Conservation (phyloP, 148 eudicot genomes). For the Linanthus parryae region DNA sequence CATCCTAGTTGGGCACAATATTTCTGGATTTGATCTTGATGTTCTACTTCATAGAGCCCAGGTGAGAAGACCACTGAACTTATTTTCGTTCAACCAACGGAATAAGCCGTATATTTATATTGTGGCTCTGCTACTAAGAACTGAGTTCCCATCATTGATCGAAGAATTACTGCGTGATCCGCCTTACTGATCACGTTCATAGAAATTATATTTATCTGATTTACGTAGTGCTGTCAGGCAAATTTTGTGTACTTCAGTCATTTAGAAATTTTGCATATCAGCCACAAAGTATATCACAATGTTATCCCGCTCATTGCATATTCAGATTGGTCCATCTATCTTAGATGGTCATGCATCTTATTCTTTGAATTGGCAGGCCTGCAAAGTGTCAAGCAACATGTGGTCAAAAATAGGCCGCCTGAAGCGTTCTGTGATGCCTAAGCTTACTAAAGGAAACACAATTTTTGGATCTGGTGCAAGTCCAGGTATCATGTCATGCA, state of each 20-base stretch:
- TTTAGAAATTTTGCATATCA: no score
- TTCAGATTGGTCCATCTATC: slow-evolving; percentile 5
- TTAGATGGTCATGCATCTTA: not conserved
- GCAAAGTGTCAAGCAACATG: slow-evolving; percentile 63
- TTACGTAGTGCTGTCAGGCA: not conserved
- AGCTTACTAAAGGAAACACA: slow-evolving; percentile 58
- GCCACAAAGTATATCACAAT: no score
- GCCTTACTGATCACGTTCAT: no score
- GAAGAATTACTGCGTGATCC: no score
- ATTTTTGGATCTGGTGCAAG: slow-evolving; percentile 95
- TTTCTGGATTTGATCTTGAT: slow-evolving; percentile 97
- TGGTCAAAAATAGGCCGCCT: slow-evolving; percentile 99
- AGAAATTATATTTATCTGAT: no score
- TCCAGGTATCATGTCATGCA: slow-evolving; percentile 86
- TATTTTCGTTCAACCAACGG: not conserved
- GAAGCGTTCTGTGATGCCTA: slow-evolving; percentile 81
- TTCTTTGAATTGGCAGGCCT: slow-evolving; percentile 49
- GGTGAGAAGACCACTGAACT: slow-evolving; percentile 31
- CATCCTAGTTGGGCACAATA: slow-evolving; percentile 95
- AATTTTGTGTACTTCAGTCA: not conserved
- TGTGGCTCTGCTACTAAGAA: no score
- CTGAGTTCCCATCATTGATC: no score
- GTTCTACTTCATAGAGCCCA: slow-evolving; percentile 88
- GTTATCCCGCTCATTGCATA: not conserved
- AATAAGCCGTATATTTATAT: no score